Percentiles rank a stretch among this genome's conserved stretches.
phyloP scores from a whole-genome alignment of 2,329 filamentous ascomycete species.

The Colletotrichum tamarilloi region DNA sequence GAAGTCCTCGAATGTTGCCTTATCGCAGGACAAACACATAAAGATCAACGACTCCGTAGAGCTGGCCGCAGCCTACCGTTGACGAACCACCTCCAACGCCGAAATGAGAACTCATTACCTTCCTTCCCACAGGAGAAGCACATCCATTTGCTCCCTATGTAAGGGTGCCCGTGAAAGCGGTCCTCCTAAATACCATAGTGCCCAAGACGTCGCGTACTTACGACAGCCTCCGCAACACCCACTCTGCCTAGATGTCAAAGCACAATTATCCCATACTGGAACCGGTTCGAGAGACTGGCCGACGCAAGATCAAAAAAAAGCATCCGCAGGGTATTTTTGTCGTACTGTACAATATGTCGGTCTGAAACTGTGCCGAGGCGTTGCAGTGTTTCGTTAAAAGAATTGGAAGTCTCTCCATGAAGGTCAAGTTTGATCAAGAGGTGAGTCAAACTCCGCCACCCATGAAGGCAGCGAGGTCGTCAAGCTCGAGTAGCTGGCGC shows the following conservation, averaged over 20 bases:
- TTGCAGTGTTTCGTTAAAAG: neutral
- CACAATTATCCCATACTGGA: neutral
- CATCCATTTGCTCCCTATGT: neutral
- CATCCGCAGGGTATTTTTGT: slow-evolving; percentile 31
- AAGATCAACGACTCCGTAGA: slow-evolving; percentile 21
- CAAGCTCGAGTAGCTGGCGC: slow-evolving; percentile 68
- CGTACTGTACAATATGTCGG: slow-evolving; percentile 32
- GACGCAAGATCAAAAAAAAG: slow-evolving; percentile 12
- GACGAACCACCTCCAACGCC: slow-evolving; percentile 24
- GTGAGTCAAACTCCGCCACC: slow-evolving; percentile 64
- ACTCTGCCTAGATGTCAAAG: neutral
- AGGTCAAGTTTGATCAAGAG: slow-evolving; percentile 2
- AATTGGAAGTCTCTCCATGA: neutral
- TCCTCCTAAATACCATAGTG: neutral
- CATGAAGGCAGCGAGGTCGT: slow-evolving; percentile 72
- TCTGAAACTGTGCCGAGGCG: slow-evolving; percentile 8
- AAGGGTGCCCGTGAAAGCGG: neutral
- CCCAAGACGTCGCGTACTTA: neutral
- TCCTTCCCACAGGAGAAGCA: neutral
- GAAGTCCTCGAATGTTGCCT: slow-evolving; percentile 4
- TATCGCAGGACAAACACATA: neutral
- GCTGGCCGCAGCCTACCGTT: slow-evolving; percentile 1
- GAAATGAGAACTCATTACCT: slow-evolving; percentile 12
- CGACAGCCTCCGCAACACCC: neutral
- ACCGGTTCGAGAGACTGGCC: neutral